phyloP scores from a whole-genome alignment of 169 alveolate species.

The Perkinsus marinus region DNA sequence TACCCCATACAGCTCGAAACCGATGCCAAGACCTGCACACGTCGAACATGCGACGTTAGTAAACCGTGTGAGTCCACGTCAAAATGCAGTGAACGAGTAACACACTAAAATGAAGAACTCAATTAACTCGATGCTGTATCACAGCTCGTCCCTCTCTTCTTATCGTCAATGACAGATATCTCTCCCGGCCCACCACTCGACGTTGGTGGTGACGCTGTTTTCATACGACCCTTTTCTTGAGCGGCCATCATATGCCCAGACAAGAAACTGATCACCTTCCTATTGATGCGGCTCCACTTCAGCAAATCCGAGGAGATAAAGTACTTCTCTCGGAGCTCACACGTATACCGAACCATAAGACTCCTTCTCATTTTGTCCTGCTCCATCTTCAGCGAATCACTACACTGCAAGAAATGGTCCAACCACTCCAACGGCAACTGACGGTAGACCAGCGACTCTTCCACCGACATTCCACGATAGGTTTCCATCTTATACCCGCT shows the following conservation, averaged over 20 bases:
- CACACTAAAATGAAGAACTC: too few species aligned
- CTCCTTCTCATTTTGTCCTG: background rate
- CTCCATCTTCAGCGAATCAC: background rate
- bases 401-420: background rate
- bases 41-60: too few species aligned
- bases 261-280: background rate
- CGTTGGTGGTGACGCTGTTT: background rate
- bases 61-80: too few species aligned
- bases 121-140: too few species aligned
- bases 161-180: too few species aligned
- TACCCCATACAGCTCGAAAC: too few species aligned
- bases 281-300: background rate
- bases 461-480: background rate
- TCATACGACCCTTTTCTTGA: background rate
- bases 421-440: background rate
- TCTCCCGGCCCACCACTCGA: too few species aligned
- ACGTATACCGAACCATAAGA: background rate
- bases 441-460: background rate
- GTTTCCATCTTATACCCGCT: background rate
- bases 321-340: background rate
- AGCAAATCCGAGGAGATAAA: background rate
- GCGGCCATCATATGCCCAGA: background rate
- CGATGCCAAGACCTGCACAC: too few species aligned
- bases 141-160: too few species aligned
- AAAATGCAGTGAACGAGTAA: too few species aligned